These are phyloP conservation scores for Fraxinus angustifolia DNA, from an alignment of 305 asterid species.

Conservation along the genomic window DNA sequence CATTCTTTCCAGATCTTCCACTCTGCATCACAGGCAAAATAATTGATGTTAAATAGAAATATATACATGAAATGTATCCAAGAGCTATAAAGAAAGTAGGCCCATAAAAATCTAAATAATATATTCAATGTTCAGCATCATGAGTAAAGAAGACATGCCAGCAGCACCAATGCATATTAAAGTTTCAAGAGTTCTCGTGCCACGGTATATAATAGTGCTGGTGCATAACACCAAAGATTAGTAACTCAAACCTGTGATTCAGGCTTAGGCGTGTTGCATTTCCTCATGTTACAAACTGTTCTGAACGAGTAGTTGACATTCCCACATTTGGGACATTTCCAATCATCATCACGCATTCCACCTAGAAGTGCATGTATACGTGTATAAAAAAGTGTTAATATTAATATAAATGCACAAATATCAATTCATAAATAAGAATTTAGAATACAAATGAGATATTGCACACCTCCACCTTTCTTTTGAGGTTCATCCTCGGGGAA, in stretches of 20 bases:
- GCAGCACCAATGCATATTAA: not conserved
- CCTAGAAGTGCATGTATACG: slow-evolving; percentile 34
- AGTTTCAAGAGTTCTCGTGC: not conserved
- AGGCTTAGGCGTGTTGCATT: slow-evolving; percentile 91
- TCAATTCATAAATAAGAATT: slow-evolving; percentile 16
- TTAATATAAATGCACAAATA: slow-evolving; percentile 6
- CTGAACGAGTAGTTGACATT: slow-evolving; percentile 78
- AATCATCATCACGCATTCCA: slow-evolving; percentile 81
- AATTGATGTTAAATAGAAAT: slow-evolving; percentile 11
- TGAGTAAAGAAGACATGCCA: not conserved
- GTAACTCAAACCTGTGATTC: slow-evolving; percentile 60
- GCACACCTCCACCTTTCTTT: slow-evolving; percentile 47
- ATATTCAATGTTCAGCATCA: not conserved
- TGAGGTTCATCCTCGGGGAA: slow-evolving; percentile 57
- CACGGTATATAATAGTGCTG: not conserved
- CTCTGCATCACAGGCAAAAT: slow-evolving; percentile 39
- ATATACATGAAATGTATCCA: slow-evolving; percentile 11
- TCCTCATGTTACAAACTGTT: slow-evolving; percentile 85
- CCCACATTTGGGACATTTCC: slow-evolving; percentile 91
- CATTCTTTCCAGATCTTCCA: slow-evolving; percentile 48
- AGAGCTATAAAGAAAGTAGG: not conserved
- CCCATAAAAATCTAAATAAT: not conserved
- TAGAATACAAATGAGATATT: slow-evolving; percentile 4
- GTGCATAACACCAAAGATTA: not conserved
- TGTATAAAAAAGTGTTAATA: slow-evolving; percentile 7